A percentile compares a stretch with the other conserved stretches of the same genome.
Conservation (phyloP, 306 rosid genomes). For the Pyrus pyrifolia region DNA sequence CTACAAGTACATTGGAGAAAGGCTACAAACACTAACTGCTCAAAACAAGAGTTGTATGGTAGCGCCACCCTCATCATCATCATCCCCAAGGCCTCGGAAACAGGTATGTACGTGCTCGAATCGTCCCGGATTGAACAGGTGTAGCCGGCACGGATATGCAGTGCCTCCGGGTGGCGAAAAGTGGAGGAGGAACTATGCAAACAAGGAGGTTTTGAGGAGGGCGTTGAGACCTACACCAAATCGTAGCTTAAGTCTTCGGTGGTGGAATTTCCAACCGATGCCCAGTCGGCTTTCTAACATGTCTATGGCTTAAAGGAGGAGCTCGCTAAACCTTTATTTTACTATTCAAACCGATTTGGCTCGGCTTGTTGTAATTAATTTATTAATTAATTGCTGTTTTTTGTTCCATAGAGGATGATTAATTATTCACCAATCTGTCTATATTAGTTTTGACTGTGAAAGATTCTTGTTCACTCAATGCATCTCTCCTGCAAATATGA, state of each 20-base stretch:
- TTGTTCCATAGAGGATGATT: not conserved
- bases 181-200: constrained; percentile 36
- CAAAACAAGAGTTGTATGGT: constrained; percentile 8
- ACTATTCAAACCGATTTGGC: not conserved
- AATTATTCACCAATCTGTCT: not conserved
- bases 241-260: constrained; percentile 52
- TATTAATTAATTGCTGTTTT: not conserved
- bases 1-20: constrained; percentile 6
- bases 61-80: not conserved
- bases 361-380: not conserved
- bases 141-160: constrained; percentile 44
- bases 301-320: constrained; percentile 49
- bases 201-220: constrained; percentile 65
- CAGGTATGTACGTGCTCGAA: constrained; percentile 35
- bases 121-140: constrained; percentile 43
- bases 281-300: constrained; percentile 86
- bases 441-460: not conserved
- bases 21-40: constrained; percentile 2
- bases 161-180: constrained; percentile 43
- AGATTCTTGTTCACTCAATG: not conserved
- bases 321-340: not conserved
- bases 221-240: constrained; percentile 44
- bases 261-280: constrained; percentile 75
- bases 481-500: not conserved
- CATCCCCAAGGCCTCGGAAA: constrained; percentile 26